Evolutionary conservation across 2,329 filamentous ascomycete species (phyloP), one percentile per base, ranked within the genome.

Genomic region (Colletotrichum paranaense): DNA sequence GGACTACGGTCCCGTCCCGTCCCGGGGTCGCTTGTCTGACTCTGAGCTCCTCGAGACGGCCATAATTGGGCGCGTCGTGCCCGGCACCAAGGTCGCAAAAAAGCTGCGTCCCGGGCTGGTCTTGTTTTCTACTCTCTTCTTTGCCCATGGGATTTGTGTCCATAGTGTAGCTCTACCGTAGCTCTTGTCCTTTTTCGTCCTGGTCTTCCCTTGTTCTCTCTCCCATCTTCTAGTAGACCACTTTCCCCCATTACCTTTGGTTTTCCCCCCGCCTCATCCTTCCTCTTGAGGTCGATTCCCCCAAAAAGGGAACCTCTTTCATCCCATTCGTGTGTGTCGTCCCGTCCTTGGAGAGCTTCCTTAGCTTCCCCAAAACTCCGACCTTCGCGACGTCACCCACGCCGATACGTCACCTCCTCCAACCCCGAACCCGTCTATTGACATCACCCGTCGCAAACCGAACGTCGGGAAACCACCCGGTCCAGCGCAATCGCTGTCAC

Each of bases 361-460:
- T 65, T 62, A 65, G 71, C 60, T 70, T 32, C 66, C 19, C 42
- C 38, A 16, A 42, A n/a, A 9, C 42, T 59, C 59, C 59, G 22
- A 30, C 26, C 46, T 35, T 22, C 42, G 65, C 62, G 65, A 72
- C 70, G 66, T 72, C 69, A 69, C 65, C 38, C 46, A 72, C n/a
- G 52, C 68, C 53, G 63, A 65, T 62, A 73, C 70, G 70, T 73
- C 71, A 73, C 60, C 1, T n/a, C 38, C 38, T 26, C 42, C 53
- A 16, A 35, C 32, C n/a, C 53, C 22, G 42, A 38, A n/a, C 22
- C 24, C 2, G 19, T n/a, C 30, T 65, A 55, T 56, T 59, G 24
- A 59, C 55, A 46, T 32, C 58, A 30, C 55, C 66, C 70, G 67
- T 65, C 55, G 66, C 66, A 73, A 73, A 70, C 59, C 67, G 67